Evolutionary conservation across 2,329 filamentous ascomycete genomes (phyloP).

Genomic region (Colletotrichum sp.): DNA sequence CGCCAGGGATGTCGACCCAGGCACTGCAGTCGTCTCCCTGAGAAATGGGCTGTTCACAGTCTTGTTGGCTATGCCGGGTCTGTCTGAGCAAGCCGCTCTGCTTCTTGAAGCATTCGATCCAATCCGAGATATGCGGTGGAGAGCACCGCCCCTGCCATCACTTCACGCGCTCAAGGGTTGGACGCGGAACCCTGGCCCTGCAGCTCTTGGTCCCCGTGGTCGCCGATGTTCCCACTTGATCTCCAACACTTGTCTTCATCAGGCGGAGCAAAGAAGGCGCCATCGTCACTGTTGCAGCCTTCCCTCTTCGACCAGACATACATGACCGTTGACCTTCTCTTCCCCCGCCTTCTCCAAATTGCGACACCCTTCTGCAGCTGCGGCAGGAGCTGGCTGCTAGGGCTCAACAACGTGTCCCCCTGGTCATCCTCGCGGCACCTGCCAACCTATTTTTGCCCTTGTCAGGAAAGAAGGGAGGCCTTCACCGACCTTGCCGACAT

Average conservation of each 20-base stretch:
- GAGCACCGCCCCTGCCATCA: background rate
- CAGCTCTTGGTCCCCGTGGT: background rate
- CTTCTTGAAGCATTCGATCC: background rate
- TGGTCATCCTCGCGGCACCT: background rate
- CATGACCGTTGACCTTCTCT: background rate
- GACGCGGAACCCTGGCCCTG: background rate
- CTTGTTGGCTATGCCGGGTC: background rate
- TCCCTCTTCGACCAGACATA: background rate
- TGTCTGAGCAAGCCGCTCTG: background rate
- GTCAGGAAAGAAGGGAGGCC: background rate
- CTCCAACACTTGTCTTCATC: background rate
- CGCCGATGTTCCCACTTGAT: background rate
- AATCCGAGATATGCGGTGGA: background rate
- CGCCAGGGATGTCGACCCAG: background rate
- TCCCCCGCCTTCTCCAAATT: background rate
- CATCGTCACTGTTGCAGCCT: background rate
- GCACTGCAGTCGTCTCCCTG: background rate
- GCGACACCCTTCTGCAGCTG: background rate
- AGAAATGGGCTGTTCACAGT: background rate
- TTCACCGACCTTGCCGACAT: background rate
- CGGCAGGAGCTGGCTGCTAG: background rate
- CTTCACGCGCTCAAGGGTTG: background rate
- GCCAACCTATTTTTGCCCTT: background rate
- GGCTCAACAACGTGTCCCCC: background rate
- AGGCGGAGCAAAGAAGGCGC: background rate